These are phyloP conservation scores for Dactylis glomerata DNA, from an alignment of 176 grass and related monocot genomes.

Conservation along the genomic window DNA sequence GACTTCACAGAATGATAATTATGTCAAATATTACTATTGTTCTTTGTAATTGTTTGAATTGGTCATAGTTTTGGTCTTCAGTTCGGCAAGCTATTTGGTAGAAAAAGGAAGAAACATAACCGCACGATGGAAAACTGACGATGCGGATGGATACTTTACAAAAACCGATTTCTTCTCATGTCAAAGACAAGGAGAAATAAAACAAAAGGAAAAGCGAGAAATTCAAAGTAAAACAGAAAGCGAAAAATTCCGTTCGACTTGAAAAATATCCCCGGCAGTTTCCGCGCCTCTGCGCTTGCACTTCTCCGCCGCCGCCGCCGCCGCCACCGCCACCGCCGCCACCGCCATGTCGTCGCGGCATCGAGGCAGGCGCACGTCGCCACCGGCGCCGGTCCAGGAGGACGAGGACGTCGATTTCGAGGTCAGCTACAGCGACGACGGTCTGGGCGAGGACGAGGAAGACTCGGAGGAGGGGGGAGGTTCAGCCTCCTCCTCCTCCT, in stretches of 20 bases:
- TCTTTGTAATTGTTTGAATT: no score
- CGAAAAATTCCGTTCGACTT: background rate
- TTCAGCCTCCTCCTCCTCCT: background rate
- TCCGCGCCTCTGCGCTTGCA: background rate
- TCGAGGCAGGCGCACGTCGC: background rate
- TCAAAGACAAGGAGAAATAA: background rate
- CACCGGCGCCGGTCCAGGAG: background rate
- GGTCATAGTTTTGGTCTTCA: no score
- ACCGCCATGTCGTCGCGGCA: constrained; percentile 1
- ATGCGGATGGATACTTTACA: background rate
- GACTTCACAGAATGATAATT: no score
- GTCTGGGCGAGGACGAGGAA: background rate
- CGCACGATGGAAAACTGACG: background rate
- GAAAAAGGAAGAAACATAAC: no score
- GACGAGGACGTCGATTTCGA: background rate
- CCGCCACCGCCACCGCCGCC: background rate
- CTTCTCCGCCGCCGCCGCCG: background rate
- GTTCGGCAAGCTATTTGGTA: no score
- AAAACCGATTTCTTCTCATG: background rate
- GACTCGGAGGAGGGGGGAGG: background rate
- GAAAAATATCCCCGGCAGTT: background rate
- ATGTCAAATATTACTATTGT: no score
- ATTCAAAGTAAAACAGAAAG: no score
- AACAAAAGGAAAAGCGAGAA: background rate
- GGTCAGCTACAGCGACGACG: background rate